These are phyloP conservation scores for Russula dissimulans DNA, from an alignment of 768 basidiomycete genomes.

Conservation along the genomic window DNA sequence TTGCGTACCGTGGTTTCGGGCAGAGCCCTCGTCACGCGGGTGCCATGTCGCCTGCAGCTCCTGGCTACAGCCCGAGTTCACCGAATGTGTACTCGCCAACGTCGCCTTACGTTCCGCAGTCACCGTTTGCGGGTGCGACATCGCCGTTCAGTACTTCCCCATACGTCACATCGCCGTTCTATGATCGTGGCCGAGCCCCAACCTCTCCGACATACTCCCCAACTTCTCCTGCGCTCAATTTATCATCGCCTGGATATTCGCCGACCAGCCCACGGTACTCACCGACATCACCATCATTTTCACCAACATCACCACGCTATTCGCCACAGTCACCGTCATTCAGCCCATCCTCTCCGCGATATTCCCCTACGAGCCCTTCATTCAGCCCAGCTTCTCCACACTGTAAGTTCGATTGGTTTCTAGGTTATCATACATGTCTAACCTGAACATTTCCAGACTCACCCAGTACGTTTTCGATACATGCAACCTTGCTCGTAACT, in stretches of 20 bases:
- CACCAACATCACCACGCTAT: conserved; percentile 85
- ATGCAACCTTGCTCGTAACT: conserved; percentile 21
- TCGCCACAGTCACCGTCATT: conserved; percentile 88
- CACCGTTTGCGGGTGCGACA: conserved; percentile 73
- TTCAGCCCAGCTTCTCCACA: conserved; percentile 85
- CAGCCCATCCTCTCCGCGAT: conserved; percentile 83
- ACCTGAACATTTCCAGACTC: conserved; percentile 43
- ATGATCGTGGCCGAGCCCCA: conserved; percentile 49
- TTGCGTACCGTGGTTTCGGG: conserved; percentile 69
- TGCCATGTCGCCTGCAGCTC: conserved; percentile 81
- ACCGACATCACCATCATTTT: conserved; percentile 77
- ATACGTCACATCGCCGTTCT: conserved; percentile 81
- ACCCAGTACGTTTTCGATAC: conserved; percentile 50
- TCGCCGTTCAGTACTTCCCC: conserved; percentile 78
- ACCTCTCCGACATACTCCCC: conserved; percentile 86
- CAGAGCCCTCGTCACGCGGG: conserved; percentile 79
- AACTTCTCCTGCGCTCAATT: conserved; percentile 73
- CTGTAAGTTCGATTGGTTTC: conserved; percentile 42
- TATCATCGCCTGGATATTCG: conserved; percentile 66
- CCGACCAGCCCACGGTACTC: conserved; percentile 77
- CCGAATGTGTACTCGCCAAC: conserved; percentile 85
- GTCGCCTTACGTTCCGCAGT: conserved; percentile 82
- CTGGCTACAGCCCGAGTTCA: conserved; percentile 86
- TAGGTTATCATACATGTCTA: conserved; percentile 11
- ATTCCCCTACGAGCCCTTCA: conserved; percentile 81